These are phyloP conservation scores for Phalaenopsis aphrodite DNA, from an alignment of 106 monocot genomes.

Conservation along the genomic window DNA sequence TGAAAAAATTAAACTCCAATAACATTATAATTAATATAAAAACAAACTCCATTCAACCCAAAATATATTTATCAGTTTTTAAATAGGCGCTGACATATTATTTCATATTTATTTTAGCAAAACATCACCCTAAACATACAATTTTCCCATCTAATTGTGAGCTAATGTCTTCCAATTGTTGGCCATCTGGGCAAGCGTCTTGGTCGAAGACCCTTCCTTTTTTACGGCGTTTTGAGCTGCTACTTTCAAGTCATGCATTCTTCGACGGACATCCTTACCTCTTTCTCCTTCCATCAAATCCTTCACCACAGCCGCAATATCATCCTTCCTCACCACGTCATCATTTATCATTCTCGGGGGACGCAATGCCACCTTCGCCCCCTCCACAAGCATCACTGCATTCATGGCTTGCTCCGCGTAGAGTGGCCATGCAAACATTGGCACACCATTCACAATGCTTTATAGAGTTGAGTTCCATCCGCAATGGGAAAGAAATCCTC, in stretches of 20 bases:
- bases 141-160: too few species aligned
- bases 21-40: too few species aligned
- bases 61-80: too few species aligned
- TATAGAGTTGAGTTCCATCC: constrained; percentile 21
- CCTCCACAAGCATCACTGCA: constrained; percentile 8
- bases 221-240: not conserved
- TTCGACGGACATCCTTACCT: constrained; percentile 1
- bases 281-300: constrained; percentile 8
- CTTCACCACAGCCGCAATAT: constrained; percentile 4
- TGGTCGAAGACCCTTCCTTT: not conserved
- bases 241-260: not conserved
- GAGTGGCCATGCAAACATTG: constrained; percentile 24
- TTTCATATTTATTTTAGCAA: too few species aligned
- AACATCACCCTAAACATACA: too few species aligned
- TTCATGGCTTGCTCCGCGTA: constrained; percentile 22
- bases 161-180: not conserved
- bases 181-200: not conserved
- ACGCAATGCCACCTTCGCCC: constrained; percentile 2
- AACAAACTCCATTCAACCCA: too few species aligned
- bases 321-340: not conserved
- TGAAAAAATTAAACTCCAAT: too few species aligned
- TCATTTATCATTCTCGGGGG: not conserved
- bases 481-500: constrained; percentile 17
- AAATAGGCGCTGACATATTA: too few species aligned
- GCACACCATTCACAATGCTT: constrained; percentile 18